A percentile compares a stretch with the other conserved stretches of the same genome.
Evolutionary conservation across 192 early-diverging fungal species (phyloP).

Genomic region (Umbelopsis isabellina): DNA sequence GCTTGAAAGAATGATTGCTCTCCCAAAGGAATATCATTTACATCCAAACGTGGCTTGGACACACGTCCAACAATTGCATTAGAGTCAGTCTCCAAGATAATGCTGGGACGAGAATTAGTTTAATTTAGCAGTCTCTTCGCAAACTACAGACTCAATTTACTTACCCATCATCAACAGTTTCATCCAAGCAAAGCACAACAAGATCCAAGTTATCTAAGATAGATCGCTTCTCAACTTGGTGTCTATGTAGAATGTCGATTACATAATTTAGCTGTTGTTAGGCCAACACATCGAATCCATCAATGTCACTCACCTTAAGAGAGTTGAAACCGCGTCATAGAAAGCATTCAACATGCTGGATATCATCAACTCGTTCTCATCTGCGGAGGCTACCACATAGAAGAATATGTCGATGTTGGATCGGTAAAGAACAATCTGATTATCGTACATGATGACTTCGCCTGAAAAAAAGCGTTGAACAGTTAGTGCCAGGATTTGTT

Average conservation of each 20-base stretch:
- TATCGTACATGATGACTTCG: slow-evolving; percentile 94
- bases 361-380: slow-evolving; percentile 96
- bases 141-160: background rate
- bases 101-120: slow-evolving; percentile 43
- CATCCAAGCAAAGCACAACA: slow-evolving; percentile 89
- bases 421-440: slow-evolving; percentile 88
- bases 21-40: slow-evolving; percentile 73
- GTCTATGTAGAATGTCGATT: slow-evolving; percentile 47
- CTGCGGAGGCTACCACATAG: slow-evolving; percentile 86
- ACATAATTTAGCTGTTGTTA: too few relatives aligned
- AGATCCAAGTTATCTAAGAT: slow-evolving; percentile 92
- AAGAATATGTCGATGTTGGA: slow-evolving; percentile 87
- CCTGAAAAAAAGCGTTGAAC: slow-evolving; percentile 39
- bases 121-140: background rate
- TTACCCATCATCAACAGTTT: slow-evolving; percentile 94
- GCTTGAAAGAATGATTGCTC: slow-evolving; percentile 78
- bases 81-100: slow-evolving; percentile 75
- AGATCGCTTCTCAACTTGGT: slow-evolving; percentile 88
- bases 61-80: slow-evolving; percentile 77
- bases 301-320: slow-evolving; percentile 70
- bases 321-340: slow-evolving; percentile 81
- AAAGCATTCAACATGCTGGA: slow-evolving; percentile 75
- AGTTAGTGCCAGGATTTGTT: background rate
- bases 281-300: too few relatives aligned
- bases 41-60: slow-evolving; percentile 73